Base-by-base conservation (phyloP, 1,139 yeast genomes). In the Suhomyces maxii region DNA sequence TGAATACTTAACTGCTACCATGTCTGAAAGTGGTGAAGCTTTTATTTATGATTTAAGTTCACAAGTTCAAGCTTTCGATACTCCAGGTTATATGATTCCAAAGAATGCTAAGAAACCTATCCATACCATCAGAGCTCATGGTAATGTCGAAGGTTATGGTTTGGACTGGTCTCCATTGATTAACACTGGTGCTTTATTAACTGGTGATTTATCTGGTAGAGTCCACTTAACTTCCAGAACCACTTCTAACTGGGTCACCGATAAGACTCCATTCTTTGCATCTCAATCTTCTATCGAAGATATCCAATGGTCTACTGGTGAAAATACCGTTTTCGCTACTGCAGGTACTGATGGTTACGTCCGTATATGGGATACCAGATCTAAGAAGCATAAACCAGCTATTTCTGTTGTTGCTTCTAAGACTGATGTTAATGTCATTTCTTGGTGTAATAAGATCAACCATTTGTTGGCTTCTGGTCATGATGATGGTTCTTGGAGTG, bases 141-240 rank as follows among this genome's bases (percentile, higher is more conserved):
- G 97, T n/a, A 85, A 86, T 58, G 96, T 89, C 14, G 99, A 93
- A 72, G 99, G 99, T 28, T 93, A 90, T 61, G 99, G 97, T 18
- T 68, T 95, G 44, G 99, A 91, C 67, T 93, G 99, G 99, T 89
- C 97, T 3, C 96, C 97, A 32, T 70, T 86, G 53, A 79, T 84
- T 52, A 79, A 77, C 52, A 82, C 90, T 8, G 98, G 98, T 26
- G 81, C 93, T 3, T 71, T 93, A 50, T 74, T 93, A 50, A 80
- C 96, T 2, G 99, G 99, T 58, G 99, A 93, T 63, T 76, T 89
- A 55, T 73, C 86, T 32, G 98, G 98, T 44, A 77, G 95, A 61
- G 79, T 90, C 36, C 87, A 80, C 65, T 74, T 86, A 47, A 90
- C 98, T 9, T 76, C 80, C 41, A 81, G 96, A 65, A 86, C 89